Evolutionary conservation across 352 stramenopile species (phyloP).

Genomic region (Pythium sukuiense): DNA sequence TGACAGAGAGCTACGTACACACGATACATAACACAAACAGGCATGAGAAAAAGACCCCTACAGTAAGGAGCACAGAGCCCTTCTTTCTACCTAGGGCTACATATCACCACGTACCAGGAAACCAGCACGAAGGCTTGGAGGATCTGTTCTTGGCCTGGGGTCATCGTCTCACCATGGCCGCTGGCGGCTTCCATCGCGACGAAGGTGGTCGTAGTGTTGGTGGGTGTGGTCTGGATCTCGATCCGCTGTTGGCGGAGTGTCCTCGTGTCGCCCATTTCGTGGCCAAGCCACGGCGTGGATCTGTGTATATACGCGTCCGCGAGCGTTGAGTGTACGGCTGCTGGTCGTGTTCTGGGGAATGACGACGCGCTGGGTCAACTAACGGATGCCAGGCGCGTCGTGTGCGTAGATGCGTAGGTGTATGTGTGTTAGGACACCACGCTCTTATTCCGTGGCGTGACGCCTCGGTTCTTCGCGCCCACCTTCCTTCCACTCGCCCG

Average conservation of each 20-base stretch:
- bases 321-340: neutral
- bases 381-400: neutral
- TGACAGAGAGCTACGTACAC: slow-evolving; percentile 44
- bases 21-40: neutral
- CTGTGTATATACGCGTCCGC: neutral
- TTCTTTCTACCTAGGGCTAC: neutral
- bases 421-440: slow-evolving; percentile 1
- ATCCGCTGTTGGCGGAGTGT: neutral
- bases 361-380: neutral
- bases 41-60: neutral
- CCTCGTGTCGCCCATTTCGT: neutral
- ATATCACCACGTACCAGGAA: slow-evolving; percentile 15
- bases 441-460: neutral
- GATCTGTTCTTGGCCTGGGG: slow-evolving; percentile 10
- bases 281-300: neutral
- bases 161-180: neutral
- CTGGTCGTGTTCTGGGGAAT: neutral
- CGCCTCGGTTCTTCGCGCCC: neutral
- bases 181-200: neutral
- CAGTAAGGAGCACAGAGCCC: neutral
- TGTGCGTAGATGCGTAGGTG: no score
- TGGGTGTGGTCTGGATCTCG: neutral
- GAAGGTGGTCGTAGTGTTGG: neutral
- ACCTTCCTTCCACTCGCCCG: neutral
- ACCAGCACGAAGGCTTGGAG: slow-evolving; percentile 25